A percentile compares a stretch with the other conserved stretches of the same genome.
Conservation (phyloP, 495 filamentous ascomycete species). For the Aspergillus asperescens region DNA sequence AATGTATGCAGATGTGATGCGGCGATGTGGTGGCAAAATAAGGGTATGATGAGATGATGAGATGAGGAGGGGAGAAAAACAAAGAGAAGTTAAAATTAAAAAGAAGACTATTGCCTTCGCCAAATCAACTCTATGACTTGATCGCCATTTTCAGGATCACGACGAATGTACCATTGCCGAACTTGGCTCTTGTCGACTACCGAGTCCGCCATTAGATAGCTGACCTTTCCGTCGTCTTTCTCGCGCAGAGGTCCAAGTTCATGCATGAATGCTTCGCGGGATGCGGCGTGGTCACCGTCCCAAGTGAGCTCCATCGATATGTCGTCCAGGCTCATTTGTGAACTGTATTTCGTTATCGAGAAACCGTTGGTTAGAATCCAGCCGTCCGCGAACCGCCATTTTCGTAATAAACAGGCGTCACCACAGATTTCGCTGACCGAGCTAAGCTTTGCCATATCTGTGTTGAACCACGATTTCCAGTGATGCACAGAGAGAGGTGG, state of each 20-base stretch:
- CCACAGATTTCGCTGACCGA: constrained; percentile 51
- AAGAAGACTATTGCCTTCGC: constrained; percentile 31
- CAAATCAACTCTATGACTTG: constrained; percentile 40
- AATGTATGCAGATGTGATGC: background rate
- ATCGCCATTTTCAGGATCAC: constrained; percentile 31
- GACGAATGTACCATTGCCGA: constrained; percentile 40
- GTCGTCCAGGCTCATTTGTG: constrained; percentile 26
- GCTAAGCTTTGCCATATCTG: constrained; percentile 45
- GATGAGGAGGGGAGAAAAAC: background rate
- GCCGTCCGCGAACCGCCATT: constrained; percentile 51
- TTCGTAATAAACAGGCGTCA: constrained; percentile 50
- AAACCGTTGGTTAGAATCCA: constrained; percentile 56
- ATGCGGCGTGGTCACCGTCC: constrained; percentile 38
- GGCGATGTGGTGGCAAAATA: background rate
- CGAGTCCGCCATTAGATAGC: constrained; percentile 32
- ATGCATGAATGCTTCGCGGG: constrained; percentile 37
- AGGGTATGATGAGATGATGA: background rate
- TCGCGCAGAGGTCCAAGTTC: constrained; percentile 39
- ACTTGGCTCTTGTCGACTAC: constrained; percentile 28
- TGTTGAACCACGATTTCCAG: constrained; percentile 54
- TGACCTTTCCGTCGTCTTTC: constrained; percentile 37
- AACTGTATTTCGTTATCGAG: constrained; percentile 49
- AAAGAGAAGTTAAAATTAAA: background rate
- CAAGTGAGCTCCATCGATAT: constrained; percentile 45
- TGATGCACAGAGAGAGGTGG: constrained; percentile 53